Base-by-base conservation (phyloP, 179 eudicot species). In the Silene vulgaris region DNA sequence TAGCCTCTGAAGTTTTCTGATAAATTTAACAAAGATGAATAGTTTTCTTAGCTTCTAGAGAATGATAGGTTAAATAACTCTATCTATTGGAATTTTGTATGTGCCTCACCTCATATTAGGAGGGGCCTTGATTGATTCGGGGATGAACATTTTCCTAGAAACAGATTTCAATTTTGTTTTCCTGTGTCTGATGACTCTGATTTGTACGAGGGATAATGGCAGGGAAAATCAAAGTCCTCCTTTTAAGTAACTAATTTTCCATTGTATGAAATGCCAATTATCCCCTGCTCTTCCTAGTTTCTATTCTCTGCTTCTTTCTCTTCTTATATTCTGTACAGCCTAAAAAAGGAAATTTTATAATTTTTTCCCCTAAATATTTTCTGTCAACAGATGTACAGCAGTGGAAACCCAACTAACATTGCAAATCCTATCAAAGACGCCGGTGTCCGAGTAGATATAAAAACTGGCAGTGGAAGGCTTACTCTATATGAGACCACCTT, bases 381-480 rank as follows among this genome's bases (percentile, higher is more conserved):
- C 20, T 64, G 48, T 68, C 13, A 40, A 68, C 90, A 94, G 98
- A 94, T 94, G 96, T 94, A 94, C 81, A 94, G 98, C 88, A 94
- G 98, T 81, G 97, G 97, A 65, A 94, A 94, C 81, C 98, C 98
- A 40, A 90, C 98, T 73, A 94, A 94, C 81, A 90, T 90, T 78
- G 93, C 97, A 68, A 93, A 93, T 82, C 98, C 98, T 57, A 87
- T 93, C 65, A 91, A 88, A 74, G 98, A 93, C 76, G 97, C 91
- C 71, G 85, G 89, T 84, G 92, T 90, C 82, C 96, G 90, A 77
- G 83, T 93, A 80, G 96, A 91, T 82, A 88, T 93, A 29, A 90
- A 87, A 85, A 85, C 97, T 69, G 71, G 37, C 67, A 93, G 87
- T 64, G 98, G 98, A 82, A 90, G 87, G 81, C 80, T 93, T 83